Evolutionary conservation across 768 basidiomycete genomes (phyloP).

Genomic region (Pisolithus marmoratus): DNA sequence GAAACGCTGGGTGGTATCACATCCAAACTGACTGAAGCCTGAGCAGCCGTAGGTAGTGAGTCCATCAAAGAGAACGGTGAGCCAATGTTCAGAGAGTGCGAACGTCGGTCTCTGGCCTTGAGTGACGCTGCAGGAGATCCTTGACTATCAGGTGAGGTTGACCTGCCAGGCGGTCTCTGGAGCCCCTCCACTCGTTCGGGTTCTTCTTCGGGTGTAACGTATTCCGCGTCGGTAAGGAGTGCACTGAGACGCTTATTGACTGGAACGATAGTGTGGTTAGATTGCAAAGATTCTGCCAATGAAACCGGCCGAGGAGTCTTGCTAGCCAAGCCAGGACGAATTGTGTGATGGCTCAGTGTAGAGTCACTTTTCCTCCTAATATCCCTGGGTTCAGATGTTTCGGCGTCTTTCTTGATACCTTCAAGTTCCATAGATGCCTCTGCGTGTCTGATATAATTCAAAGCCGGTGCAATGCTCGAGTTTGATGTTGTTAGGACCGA

Average conservation of each 20-base stretch:
- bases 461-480: conserved; percentile 49
- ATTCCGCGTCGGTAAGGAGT: conserved; percentile 62
- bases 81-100: conserved; percentile 56
- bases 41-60: conserved; percentile 19
- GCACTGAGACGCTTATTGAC: conserved; percentile 62
- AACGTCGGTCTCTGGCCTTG: conserved; percentile 51
- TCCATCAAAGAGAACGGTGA: conserved; percentile 27
- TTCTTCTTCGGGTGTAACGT: conserved; percentile 60
- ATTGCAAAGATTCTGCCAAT: conserved; percentile 71
- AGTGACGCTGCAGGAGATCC: conserved; percentile 41
- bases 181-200: conserved; percentile 19
- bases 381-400: conserved; percentile 50
- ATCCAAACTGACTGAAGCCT: conserved; percentile 27
- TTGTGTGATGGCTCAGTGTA: conserved; percentile 71
- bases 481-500: conserved; percentile 50
- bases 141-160: conserved; percentile 13
- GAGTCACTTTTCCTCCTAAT: conserved; percentile 79
- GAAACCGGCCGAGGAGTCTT: conserved; percentile 69
- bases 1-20: conserved; percentile 24
- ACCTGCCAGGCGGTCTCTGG: conserved; percentile 12
- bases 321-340: conserved; percentile 47
- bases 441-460: conserved; percentile 45
- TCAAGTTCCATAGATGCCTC: conserved; percentile 30
- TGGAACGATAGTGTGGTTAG: conserved; percentile 66
- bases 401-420: conserved; percentile 25